Conservation (phyloP, 176 grass and related monocot species). For the Aechmea fasciata region DNA sequence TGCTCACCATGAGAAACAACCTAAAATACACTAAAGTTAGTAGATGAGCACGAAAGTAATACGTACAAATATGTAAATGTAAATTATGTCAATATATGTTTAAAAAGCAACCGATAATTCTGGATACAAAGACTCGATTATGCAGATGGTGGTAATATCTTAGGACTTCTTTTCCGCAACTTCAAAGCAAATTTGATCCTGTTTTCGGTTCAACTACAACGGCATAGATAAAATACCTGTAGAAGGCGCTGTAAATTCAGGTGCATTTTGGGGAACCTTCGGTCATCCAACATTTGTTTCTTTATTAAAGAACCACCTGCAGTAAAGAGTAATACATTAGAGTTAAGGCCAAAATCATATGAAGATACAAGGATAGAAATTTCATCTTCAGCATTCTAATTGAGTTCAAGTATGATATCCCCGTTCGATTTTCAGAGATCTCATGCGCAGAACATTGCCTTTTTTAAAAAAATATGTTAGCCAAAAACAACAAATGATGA, state of each 20-base stretch:
- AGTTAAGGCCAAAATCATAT: not conserved
- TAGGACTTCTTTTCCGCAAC: not conserved
- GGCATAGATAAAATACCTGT: conserved; percentile 35
- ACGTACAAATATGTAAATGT: not conserved
- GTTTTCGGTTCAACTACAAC: not conserved
- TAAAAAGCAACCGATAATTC: not conserved
- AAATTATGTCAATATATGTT: not conserved
- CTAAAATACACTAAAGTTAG: conserved; percentile 19
- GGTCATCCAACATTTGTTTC: conserved; percentile 84
- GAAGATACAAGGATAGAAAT: not conserved
- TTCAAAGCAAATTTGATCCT: not conserved
- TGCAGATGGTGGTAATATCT: not conserved
- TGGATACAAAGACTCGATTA: not conserved
- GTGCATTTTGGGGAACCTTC: conserved; percentile 90
- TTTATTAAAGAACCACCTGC: conserved; percentile 75
- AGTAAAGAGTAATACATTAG: conserved; percentile 12
- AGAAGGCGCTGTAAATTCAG: conserved; percentile 86
- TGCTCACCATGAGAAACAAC: conserved; percentile 92
- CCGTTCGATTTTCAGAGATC: too few relatives aligned
- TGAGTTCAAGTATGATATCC: too few relatives aligned
- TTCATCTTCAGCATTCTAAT: not conserved
- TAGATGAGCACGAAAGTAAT: not conserved
- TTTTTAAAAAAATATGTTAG: too few relatives aligned
- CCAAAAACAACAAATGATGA: too few relatives aligned
- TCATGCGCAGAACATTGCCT: too few relatives aligned